These are phyloP conservation scores for Pelargonium myrrhifolium DNA, from an alignment of 441 rosid genomes.

Conservation along the genomic window DNA sequence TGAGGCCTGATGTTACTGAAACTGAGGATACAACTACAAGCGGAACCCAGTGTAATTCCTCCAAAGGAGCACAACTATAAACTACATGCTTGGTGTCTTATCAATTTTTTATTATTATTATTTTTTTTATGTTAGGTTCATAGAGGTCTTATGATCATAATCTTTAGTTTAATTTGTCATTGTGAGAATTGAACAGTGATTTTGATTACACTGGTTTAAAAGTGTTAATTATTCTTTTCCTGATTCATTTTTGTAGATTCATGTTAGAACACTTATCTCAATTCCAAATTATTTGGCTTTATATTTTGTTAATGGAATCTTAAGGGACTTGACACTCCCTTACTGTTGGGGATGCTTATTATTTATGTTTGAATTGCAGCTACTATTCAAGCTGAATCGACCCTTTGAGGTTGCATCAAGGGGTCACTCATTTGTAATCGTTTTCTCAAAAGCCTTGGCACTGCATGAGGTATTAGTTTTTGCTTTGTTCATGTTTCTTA, in stretches of 20 bases:
- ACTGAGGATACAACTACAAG: not conserved
- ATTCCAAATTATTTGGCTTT: not conserved
- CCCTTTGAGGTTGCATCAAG: constrained; percentile 96
- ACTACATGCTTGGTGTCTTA: not conserved
- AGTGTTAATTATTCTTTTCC: too few relatives aligned
- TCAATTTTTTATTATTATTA: not conserved
- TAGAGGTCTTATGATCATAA: not conserved
- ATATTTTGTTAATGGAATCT: not conserved
- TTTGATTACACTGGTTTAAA: not conserved
- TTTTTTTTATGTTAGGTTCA: not conserved
- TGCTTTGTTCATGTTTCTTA: constrained; percentile 6
- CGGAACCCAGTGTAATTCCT: too few relatives aligned
- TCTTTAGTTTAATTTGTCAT: not conserved
- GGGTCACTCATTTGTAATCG: constrained; percentile 78
- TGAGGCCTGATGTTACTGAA: not conserved
- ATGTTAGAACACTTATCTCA: not conserved
- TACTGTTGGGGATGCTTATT: not conserved
- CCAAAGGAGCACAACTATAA: not conserved
- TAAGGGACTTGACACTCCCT: not conserved
- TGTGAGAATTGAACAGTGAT: not conserved
- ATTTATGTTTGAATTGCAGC: constrained; percentile 39
- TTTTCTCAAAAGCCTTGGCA: constrained; percentile 70
- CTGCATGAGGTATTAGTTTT: constrained; percentile 61
- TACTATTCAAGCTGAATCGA: constrained; percentile 80
- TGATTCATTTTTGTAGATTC: not conserved